Conservation (phyloP, 345 rosid genomes). For the Gossypium raimondii region DNA sequence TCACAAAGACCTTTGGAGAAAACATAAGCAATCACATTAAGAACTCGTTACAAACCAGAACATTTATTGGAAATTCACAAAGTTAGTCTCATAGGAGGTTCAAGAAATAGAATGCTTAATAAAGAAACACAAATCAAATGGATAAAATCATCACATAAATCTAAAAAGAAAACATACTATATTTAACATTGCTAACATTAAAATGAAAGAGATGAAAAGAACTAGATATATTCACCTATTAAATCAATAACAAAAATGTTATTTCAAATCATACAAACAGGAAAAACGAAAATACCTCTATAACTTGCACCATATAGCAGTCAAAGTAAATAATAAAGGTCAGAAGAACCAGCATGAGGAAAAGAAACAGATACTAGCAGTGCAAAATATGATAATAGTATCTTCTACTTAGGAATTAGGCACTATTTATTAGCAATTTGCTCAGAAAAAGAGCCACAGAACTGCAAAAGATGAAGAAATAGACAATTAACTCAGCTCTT, state of each 20-base stretch:
- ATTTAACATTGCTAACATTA: background rate
- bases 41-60: background rate
- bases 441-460: background rate
- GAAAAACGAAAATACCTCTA: background rate
- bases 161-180: background rate
- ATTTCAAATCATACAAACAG: background rate
- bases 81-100: background rate
- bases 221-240: background rate
- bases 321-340: background rate
- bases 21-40: background rate
- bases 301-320: background rate
- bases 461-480: background rate
- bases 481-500: background rate
- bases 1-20: constrained; percentile 67
- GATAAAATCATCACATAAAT: background rate
- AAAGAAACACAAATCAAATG: background rate
- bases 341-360: background rate
- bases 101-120: background rate
- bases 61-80: background rate
- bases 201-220: background rate
- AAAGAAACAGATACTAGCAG: background rate
- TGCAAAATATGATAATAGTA: background rate
- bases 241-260: background rate
- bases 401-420: background rate
- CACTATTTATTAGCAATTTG: background rate